Conservation (phyloP, 208 protist species). For the Acanthamoeba lenticulata region DNA sequence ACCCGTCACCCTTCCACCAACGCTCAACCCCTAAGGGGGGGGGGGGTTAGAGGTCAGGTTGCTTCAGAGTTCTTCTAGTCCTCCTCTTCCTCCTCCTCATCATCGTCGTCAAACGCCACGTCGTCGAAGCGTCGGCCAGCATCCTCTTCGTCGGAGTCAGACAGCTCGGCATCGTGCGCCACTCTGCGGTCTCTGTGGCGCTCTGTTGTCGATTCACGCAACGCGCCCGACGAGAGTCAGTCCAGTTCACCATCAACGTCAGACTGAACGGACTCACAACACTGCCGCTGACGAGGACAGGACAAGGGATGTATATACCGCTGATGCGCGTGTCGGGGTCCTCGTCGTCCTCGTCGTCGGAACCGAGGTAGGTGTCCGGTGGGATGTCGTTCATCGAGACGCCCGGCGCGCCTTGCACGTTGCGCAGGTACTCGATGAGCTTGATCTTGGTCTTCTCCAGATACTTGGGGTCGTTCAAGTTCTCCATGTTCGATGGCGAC, state of each 20-base stretch:
- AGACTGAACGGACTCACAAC: not conserved
- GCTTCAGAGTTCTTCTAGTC: no score
- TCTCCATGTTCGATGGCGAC: constrained; percentile 70
- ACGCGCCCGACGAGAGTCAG: no score
- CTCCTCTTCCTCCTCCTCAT: not conserved
- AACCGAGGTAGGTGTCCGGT: constrained; percentile 74
- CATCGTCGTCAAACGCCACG: not conserved
- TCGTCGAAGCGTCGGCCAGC: constrained; percentile 35
- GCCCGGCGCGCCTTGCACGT: constrained; percentile 76
- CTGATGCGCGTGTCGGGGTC: constrained; percentile 74
- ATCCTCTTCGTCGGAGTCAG: constrained; percentile 80
- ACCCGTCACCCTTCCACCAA: no score
- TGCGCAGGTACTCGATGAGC: constrained; percentile 77
- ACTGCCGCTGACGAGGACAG: not conserved
- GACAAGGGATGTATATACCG: not conserved
- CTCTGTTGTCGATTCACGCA: no score
- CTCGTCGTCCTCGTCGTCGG: constrained; percentile 79
- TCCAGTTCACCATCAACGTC: not conserved
- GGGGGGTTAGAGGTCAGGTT: no score
- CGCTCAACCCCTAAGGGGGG: no score
- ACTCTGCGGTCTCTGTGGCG: constrained; percentile 66
- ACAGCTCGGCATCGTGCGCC: constrained; percentile 65
- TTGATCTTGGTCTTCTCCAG: constrained; percentile 79
- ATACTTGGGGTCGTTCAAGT: constrained; percentile 78
- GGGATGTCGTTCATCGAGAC: constrained; percentile 79